A percentile compares a stretch with the other conserved stretches of the same genome.
These are phyloP conservation scores for Zygotorulaspora sp. DNA, from an alignment of 805 yeast species.

Conservation along the genomic window DNA sequence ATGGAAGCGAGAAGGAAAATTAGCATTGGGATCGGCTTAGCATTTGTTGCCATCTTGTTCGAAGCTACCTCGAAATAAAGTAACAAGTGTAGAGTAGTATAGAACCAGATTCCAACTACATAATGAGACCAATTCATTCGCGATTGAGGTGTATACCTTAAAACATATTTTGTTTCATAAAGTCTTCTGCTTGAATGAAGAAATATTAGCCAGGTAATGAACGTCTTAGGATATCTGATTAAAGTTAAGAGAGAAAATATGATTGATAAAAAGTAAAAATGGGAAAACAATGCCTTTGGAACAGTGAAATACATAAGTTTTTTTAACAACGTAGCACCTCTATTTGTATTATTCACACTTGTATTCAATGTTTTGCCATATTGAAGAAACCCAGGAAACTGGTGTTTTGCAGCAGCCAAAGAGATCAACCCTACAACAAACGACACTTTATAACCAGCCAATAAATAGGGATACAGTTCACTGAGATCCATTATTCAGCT, in stretches of 20 bases:
- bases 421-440: constrained; percentile 22
- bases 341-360: constrained; percentile 5
- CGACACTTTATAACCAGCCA: constrained; percentile 9
- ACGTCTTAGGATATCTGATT: constrained; percentile 7
- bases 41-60: constrained; percentile 9
- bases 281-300: constrained; percentile 59
- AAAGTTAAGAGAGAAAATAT: constrained; percentile 28
- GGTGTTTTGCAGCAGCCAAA: constrained; percentile 35
- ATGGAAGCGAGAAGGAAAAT: constrained; percentile 25
- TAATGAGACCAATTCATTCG: constrained; percentile 66
- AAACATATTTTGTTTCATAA: constrained; percentile 49
- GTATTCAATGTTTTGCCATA: constrained; percentile 43
- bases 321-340: constrained; percentile 2
- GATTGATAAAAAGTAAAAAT: constrained; percentile 52
- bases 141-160: constrained; percentile 44
- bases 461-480: too few species aligned
- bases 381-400: constrained; percentile 37
- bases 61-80: constrained; percentile 30
- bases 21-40: constrained; percentile 21
- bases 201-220: constrained; percentile 30
- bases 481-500: too few species aligned
- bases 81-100: constrained; percentile 44
- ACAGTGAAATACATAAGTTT: constrained; percentile 40
- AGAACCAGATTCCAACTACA: constrained; percentile 58
- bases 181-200: constrained; percentile 54